Conservation (phyloP, 2,329 filamentous ascomycete species). For the Cladosporium cucumerinum region DNA sequence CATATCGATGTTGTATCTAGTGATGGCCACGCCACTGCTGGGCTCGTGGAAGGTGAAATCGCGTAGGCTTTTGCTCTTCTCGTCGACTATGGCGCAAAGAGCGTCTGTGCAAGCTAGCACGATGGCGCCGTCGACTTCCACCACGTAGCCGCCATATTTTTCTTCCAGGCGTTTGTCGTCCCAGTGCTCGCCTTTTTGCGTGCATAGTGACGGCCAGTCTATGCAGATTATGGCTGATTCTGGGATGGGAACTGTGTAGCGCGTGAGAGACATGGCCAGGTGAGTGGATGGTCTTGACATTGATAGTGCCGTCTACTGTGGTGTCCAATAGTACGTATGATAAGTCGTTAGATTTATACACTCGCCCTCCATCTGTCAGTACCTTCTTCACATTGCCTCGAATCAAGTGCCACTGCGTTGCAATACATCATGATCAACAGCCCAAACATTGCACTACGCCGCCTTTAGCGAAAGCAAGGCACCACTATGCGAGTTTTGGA, state of each 20-base stretch:
- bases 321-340: background rate
- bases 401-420: background rate
- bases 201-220: background rate
- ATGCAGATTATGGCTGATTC: background rate
- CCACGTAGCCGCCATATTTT: background rate
- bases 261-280: background rate
- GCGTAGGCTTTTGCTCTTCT: background rate
- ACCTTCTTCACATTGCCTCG: background rate
- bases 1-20: background rate
- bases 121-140: background rate
- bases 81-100: background rate
- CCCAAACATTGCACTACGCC: background rate
- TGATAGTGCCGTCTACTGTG: background rate
- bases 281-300: background rate
- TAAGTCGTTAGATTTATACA: background rate
- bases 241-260: constrained; percentile 1
- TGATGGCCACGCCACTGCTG: background rate
- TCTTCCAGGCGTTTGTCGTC: background rate
- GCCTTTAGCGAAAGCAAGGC: background rate
- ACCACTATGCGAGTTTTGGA: background rate
- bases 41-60: background rate
- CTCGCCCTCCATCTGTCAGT: background rate
- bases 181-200: background rate
- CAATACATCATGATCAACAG: background rate
- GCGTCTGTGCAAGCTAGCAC: background rate